Evolutionary conservation across 148 eudicot genomes (phyloP), one percentile per base, ranked within the genome.

Genomic region (Persicaria maculosa): DNA sequence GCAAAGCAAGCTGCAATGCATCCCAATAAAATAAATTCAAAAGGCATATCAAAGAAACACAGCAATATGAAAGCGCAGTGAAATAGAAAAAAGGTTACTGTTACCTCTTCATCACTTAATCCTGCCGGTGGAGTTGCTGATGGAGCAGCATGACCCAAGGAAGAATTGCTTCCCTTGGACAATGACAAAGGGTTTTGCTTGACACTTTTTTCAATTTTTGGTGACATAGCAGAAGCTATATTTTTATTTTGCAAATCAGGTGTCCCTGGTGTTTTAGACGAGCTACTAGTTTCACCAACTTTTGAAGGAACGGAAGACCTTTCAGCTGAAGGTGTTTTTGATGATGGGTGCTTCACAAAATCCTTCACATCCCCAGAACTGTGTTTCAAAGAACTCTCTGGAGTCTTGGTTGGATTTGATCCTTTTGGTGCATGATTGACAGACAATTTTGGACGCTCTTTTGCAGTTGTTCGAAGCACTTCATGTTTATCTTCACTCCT

Each of bases 81-180:
- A 1, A 0, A 20, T 40, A 15, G 4, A 59, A 65, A 67, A 71
- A 57, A 20, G 58, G 57, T 47, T 15, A 17, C 20, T 44, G 15
- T 74, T 47, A 92, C 99, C 99, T 95, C 96, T 86, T 95, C 99
- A 78, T 95, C 99, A 81, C 97, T 94, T 78, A 94, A 81, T 76
- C 84, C 81, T 69, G 96, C 85, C 78, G 97, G 81, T 80, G 86
- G 50, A 83, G 53, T 91, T 54, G 93, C 78, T 25, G 91, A 75
- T 78, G 86, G 86, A 73, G 86, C 77, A 81, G 83, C 79, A 64
- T 87, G 83, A 78, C 83, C 80, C 20, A 59, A 74, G 68, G 82
- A 54, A 74, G 88, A 71, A 80, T 84, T 81, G 75, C 80, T 82
- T 52, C 83, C 80, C 81, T 84, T 91, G 73, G 83, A 76, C 69